phyloP scores from a whole-genome alignment of 352 stramenopile genomes.

The Globisporangium alternatum region DNA sequence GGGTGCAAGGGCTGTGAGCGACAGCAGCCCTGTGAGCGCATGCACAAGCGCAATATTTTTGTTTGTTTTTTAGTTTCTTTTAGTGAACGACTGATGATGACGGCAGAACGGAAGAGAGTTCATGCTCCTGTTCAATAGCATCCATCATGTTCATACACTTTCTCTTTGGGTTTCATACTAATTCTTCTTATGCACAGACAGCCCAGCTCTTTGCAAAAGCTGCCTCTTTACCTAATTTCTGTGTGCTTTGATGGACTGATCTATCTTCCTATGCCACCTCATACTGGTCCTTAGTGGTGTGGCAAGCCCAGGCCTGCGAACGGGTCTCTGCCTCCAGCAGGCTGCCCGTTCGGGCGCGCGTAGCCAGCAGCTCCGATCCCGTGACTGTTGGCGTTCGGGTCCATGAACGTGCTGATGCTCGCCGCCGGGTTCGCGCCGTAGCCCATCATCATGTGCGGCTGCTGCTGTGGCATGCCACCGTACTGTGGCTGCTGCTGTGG shows the following conservation, averaged over 20 bases:
- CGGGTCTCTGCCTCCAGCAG: conserved; percentile 44
- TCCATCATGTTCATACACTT: background rate
- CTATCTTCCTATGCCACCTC: background rate
- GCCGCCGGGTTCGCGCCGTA: conserved; percentile 21
- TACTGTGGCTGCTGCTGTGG: conserved; percentile 20
- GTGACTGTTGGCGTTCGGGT: conserved; percentile 22
- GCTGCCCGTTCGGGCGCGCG: conserved; percentile 8
- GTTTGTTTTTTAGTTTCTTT: conserved; percentile 8
- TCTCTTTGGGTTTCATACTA: background rate
- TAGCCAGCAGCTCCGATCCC: conserved; percentile 6
- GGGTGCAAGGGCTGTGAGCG: conserved; percentile 10
- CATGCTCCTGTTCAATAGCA: conserved; percentile 2
- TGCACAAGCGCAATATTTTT: background rate
- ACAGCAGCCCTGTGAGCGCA: conserved; percentile 10
- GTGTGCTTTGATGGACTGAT: background rate
- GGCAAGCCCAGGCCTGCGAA: conserved; percentile 76
- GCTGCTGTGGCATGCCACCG: conserved; percentile 18
- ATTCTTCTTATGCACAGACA: background rate
- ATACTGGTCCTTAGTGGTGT: conserved; percentile 22
- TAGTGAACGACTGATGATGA: conserved; percentile 11
- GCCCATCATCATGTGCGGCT: conserved; percentile 31
- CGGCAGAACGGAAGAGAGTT: conserved; percentile 15
- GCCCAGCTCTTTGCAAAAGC: background rate
- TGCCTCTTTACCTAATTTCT: background rate
- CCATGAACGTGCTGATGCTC: conserved; percentile 48